Evolutionary conservation across 2,329 filamentous ascomycete species (phyloP), one percentile per base, ranked within the genome.

Genomic region (Trichoderma simmonsii): DNA sequence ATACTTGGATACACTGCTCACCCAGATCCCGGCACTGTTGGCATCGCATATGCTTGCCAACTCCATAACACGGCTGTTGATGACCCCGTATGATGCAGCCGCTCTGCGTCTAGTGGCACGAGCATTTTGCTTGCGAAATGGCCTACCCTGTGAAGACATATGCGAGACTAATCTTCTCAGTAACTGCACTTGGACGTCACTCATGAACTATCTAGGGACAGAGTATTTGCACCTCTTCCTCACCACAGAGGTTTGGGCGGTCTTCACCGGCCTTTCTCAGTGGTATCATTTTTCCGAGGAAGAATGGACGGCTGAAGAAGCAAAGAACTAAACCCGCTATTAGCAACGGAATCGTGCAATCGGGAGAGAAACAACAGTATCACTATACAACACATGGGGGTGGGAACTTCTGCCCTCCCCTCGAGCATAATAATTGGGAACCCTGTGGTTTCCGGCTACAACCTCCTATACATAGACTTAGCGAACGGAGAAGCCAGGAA

Each of bases 1-100:
- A n/a, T 87, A 86, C 71, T 76, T 83, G 15, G 83, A 86, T 61
- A 89, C 85, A 6, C 78, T 83, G 59, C 81, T 90, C 14, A 87
- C 86, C 0, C 82, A 82, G 51, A 80, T 89, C 2, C 87, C 88
- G 7, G 82, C 85, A 0, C 76, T 88, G 6, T 73, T 81, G 7
- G 87, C 86, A 0, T 81, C 85, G 0, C 83, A 85, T 56, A 82
- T 87, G 3, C 78, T 88, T 30, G 82, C 85, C 0, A 81, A 84
- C 28, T 80, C 85, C 2, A 74, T 81, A 1, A 78, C 83, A 0
- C 82, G 85, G 36, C 62, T 88, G 7, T 32, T 85, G 2, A 79
- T 85, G 36, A 80, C 82, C 15, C 86, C 87, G 1, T 78, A 84
- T 36, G 87, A 89, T 64, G 83, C 85, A 0, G 77, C 83, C 11